These are phyloP conservation scores for Actinomucor elegans DNA, from an alignment of 371 early-diverging fungal species.

Conservation along the genomic window DNA sequence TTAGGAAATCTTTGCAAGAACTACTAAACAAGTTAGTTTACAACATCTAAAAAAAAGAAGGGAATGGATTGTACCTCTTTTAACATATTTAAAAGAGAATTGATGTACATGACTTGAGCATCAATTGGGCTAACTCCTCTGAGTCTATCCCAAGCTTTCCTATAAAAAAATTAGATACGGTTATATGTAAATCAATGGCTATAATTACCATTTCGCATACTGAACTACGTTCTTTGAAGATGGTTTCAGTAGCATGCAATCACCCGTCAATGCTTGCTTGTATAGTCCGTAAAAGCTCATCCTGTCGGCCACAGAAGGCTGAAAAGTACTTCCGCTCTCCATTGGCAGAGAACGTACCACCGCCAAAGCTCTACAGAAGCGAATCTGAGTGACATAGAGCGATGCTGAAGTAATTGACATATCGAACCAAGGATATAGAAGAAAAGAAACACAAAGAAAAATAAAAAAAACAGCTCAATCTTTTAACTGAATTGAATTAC, in stretches of 20 bases:
- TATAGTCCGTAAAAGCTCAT: conserved; percentile 71
- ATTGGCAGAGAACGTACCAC: conserved; percentile 27
- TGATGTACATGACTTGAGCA: conserved; percentile 31
- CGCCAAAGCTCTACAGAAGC: conserved; percentile 28
- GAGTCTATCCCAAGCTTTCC: conserved; percentile 38
- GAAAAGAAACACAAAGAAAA: too few species aligned
- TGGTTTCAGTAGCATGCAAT: conserved; percentile 52
- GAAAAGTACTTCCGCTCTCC: conserved; percentile 13
- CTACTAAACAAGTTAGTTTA: neutral
- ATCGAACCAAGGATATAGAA: too few species aligned
- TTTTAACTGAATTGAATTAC: too few species aligned
- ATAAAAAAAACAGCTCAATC: too few species aligned
- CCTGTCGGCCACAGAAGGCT: conserved; percentile 67
- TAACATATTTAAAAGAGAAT: conserved; percentile 24
- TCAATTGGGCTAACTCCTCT: conserved; percentile 29
- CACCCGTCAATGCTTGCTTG: conserved; percentile 78
- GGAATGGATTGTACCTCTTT: conserved; percentile 13
- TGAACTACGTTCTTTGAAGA: conserved; percentile 24
- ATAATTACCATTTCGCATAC: conserved; percentile 37
- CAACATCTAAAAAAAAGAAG: neutral
- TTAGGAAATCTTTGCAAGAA: conserved; percentile 7
- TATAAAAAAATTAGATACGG: conserved; percentile 2
- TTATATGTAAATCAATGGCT: neutral
- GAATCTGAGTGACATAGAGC: conserved; percentile 19
- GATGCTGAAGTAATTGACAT: conserved; percentile 2